A percentile compares a stretch with the other conserved stretches of the same genome.
phyloP scores from a whole-genome alignment of 1,284 basidiomycete species.

The Mycena sp. region DNA sequence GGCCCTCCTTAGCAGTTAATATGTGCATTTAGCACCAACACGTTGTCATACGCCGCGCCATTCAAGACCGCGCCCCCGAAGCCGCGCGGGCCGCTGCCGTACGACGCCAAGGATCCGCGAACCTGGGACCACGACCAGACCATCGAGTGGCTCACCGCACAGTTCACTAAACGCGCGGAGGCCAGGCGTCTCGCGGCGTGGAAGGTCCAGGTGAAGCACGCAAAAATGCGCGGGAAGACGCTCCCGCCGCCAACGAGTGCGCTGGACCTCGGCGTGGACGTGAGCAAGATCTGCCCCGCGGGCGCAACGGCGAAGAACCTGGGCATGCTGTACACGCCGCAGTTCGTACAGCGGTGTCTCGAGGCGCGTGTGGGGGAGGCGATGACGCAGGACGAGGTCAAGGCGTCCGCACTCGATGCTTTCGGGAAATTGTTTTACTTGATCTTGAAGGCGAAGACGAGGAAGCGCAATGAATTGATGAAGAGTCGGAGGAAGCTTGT shows the following conservation, averaged over 20 bases:
- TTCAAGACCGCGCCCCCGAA: constrained; percentile 43
- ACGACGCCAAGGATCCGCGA: constrained; percentile 41
- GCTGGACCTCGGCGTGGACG: constrained; percentile 35
- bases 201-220: constrained; percentile 26
- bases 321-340: constrained; percentile 39
- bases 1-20: not conserved
- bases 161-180: constrained; percentile 35
- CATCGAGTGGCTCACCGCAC: constrained; percentile 35
- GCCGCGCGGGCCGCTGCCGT: constrained; percentile 38
- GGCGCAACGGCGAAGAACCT: constrained; percentile 40
- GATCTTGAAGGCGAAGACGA: constrained; percentile 41
- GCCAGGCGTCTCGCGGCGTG: constrained; percentile 22
- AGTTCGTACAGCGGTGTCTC: constrained; percentile 41
- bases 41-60: constrained; percentile 44
- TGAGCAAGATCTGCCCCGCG: constrained; percentile 37
- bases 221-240: constrained; percentile 17
- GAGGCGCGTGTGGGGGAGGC: constrained; percentile 28
- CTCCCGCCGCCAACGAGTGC: constrained; percentile 13
- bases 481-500: constrained; percentile 37
- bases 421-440: constrained; percentile 38
- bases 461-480: constrained; percentile 37
- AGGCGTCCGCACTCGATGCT: constrained; percentile 34
- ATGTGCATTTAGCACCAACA: constrained; percentile 36
- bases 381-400: constrained; percentile 30
- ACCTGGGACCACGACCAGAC: constrained; percentile 44